phyloP scores from a whole-genome alignment of 768 basidiomycete species.

The Lactifluus volemus region DNA sequence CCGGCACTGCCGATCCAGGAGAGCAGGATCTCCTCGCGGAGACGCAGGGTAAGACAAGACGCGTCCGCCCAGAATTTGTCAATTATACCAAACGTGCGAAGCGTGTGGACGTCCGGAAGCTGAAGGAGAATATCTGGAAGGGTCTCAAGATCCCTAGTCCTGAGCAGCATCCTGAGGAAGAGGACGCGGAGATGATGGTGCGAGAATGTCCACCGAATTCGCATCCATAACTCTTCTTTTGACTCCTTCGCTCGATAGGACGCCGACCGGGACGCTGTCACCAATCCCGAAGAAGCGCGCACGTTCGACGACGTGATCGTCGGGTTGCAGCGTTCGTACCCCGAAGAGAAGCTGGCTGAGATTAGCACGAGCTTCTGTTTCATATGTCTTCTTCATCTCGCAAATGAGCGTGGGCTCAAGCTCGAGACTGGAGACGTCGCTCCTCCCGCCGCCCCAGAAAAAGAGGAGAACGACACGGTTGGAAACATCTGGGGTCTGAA shows the following conservation, averaged over 20 bases:
- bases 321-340: conserved; percentile 74
- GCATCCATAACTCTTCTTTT: neutral
- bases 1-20: conserved; percentile 45
- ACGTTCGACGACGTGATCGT: conserved; percentile 77
- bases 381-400: conserved; percentile 92
- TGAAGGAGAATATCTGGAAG: conserved; percentile 98
- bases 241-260: conserved; percentile 34
- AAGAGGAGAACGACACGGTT: conserved; percentile 37
- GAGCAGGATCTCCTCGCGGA: conserved; percentile 86
- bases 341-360: conserved; percentile 90
- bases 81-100: conserved; percentile 95
- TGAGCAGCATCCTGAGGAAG: conserved; percentile 33
- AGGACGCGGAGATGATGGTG: conserved; percentile 47
- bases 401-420: conserved; percentile 92
- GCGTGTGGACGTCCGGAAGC: conserved; percentile 88
- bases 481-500: conserved; percentile 72
- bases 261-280: conserved; percentile 38
- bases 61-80: conserved; percentile 79
- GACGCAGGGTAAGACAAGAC: conserved; percentile 66
- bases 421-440: conserved; percentile 44
- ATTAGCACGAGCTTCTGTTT: conserved; percentile 99
- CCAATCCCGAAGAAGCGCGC: conserved; percentile 58
- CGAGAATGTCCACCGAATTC: conserved; percentile 6
- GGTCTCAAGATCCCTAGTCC: conserved; percentile 69
- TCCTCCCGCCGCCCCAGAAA: conserved; percentile 30